Percentiles rank a stretch among this genome's conserved stretches.
These are phyloP conservation scores for Centella asiatica DNA, from an alignment of 129 eudicot species.

Conservation along the genomic window DNA sequence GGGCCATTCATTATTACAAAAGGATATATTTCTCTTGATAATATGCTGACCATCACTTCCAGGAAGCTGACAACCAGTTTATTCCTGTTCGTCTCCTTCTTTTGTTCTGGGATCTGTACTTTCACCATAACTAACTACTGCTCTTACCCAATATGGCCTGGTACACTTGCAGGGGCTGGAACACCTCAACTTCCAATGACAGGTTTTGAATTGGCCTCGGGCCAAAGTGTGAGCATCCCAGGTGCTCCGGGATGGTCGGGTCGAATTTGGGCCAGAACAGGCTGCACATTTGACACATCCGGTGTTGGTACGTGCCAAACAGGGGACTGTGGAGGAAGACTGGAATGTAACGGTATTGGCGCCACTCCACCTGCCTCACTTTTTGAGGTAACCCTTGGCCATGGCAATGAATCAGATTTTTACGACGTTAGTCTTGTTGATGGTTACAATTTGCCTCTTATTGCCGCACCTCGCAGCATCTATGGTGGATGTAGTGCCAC, in stretches of 20 bases:
- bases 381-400: constrained; percentile 80
- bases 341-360: constrained; percentile 72
- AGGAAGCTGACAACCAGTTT: not conserved
- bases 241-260: constrained; percentile 75
- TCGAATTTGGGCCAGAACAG: constrained; percentile 89
- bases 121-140: constrained; percentile 72
- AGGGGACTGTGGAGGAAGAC: constrained; percentile 83
- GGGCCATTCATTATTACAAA: not conserved
- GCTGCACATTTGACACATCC: constrained; percentile 67
- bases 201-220: constrained; percentile 65
- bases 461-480: constrained; percentile 53
- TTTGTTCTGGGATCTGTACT: constrained; percentile 29
- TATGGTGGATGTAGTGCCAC: constrained; percentile 62
- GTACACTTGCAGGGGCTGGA: constrained; percentile 73
- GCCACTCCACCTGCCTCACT: constrained; percentile 90
- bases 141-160: constrained; percentile 92
- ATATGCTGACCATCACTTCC: constrained; percentile 25
- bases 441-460: constrained; percentile 78
- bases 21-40: not conserved
- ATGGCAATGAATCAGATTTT: constrained; percentile 52
- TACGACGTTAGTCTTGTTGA: constrained; percentile 89
- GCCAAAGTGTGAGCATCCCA: constrained; percentile 51
- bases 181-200: constrained; percentile 65
- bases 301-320: constrained; percentile 76
- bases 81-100: constrained; percentile 9